These are phyloP conservation scores for Verticillium longisporum DNA, from an alignment of 2,329 filamentous ascomycete genomes.

Conservation along the genomic window DNA sequence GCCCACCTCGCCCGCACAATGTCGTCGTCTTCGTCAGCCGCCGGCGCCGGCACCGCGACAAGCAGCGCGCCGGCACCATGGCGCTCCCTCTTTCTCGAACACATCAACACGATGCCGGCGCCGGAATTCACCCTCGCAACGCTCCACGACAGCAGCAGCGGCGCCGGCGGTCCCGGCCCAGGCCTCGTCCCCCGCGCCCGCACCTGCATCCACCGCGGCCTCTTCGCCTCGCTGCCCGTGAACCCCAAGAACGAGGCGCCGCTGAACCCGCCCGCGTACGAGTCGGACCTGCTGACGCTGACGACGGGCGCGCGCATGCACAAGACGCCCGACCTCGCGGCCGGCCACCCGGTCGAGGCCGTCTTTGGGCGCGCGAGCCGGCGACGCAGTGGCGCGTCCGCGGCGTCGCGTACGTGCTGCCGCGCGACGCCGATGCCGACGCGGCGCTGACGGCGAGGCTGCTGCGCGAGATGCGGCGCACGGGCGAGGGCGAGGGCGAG, in stretches of 20 bases:
- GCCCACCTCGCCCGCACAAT: conserved; percentile 13
- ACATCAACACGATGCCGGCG: conserved; percentile 38
- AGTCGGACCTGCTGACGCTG: conserved; percentile 73
- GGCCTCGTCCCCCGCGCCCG: conserved; percentile 51
- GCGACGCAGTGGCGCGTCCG: conserved; percentile 57
- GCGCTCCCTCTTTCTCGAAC: conserved; percentile 44
- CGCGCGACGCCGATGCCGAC: conserved; percentile 36
- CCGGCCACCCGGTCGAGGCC: conserved; percentile 68
- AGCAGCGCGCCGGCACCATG: conserved; percentile 40
- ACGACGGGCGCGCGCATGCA: conserved; percentile 87
- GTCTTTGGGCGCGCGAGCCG: conserved; percentile 88
- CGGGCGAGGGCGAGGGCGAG: conserved; percentile 1
- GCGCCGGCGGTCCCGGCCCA: no score
- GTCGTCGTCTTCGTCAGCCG: conserved; percentile 11
- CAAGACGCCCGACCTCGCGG: conserved; percentile 66
- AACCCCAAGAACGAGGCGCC: conserved; percentile 68
- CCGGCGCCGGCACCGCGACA: neutral
- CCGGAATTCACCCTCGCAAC: conserved; percentile 46
- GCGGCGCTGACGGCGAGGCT: conserved; percentile 34
- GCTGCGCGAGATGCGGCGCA: conserved; percentile 13
- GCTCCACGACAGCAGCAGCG: conserved; percentile 26
- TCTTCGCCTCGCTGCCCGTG: conserved; percentile 67
- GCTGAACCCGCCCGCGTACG: conserved; percentile 61
- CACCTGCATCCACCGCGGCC: conserved; percentile 78
- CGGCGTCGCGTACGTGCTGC: neutral